These are phyloP conservation scores for Crithidia expoeki DNA, from an alignment of 208 protist genomes.

Conservation along the genomic window DNA sequence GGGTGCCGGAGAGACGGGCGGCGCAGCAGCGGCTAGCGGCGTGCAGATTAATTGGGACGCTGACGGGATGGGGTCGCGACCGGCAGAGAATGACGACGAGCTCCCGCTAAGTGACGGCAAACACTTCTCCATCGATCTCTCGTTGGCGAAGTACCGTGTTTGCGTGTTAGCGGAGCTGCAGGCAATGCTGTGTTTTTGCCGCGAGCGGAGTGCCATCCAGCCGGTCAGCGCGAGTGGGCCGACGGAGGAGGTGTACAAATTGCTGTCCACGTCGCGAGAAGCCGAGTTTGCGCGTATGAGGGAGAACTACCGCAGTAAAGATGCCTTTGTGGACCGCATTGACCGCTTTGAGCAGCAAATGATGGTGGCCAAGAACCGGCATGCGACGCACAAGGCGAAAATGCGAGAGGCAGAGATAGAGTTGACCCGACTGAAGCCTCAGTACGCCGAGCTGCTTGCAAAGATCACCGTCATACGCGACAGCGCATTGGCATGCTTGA, in stretches of 20 bases:
- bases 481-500: slow-evolving; percentile 44
- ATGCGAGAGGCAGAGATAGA: slow-evolving; percentile 47
- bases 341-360: slow-evolving; percentile 50
- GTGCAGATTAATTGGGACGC: slow-evolving; percentile 43
- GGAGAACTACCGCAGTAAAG: slow-evolving; percentile 39
- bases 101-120: slow-evolving; percentile 27
- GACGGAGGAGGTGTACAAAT: slow-evolving; percentile 15
- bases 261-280: slow-evolving; percentile 45
- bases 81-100: slow-evolving; percentile 20
- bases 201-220: slow-evolving; percentile 35
- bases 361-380: slow-evolving; percentile 35
- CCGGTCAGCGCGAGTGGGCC: slow-evolving; percentile 1
- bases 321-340: slow-evolving; percentile 49
- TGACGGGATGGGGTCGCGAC: slow-evolving; percentile 24
- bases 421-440: slow-evolving; percentile 39
- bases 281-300: slow-evolving; percentile 65
- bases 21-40: slow-evolving; percentile 4
- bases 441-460: slow-evolving; percentile 35
- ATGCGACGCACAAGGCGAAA: slow-evolving; percentile 38
- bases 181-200: slow-evolving; percentile 55
- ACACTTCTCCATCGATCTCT: slow-evolving; percentile 52
- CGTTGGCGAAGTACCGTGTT: slow-evolving; percentile 39
- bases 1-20: not conserved
- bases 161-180: slow-evolving; percentile 57
- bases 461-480: slow-evolving; percentile 35